These are phyloP conservation scores for Recurvomyces mirabilis DNA, from an alignment of 495 filamentous ascomycete species.

Conservation along the genomic window DNA sequence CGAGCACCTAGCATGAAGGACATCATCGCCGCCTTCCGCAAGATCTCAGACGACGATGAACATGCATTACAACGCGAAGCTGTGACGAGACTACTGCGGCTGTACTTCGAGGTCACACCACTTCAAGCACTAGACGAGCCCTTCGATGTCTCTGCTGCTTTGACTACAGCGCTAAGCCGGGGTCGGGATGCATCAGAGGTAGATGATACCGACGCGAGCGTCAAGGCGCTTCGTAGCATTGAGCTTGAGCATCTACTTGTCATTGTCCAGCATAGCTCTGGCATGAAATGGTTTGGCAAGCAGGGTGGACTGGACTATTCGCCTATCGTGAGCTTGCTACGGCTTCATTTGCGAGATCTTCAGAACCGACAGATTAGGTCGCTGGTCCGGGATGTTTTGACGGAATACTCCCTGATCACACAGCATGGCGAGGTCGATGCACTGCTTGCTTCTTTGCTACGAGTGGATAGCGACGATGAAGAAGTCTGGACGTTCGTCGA, in stretches of 20 bases:
- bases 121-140: slow-evolving; percentile 68
- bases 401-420: slow-evolving; percentile 14
- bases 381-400: slow-evolving; percentile 6
- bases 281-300: slow-evolving; percentile 70
- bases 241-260: slow-evolving; percentile 65
- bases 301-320: slow-evolving; percentile 44
- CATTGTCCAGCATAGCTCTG: slow-evolving; percentile 64
- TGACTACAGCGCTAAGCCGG: slow-evolving; percentile 53
- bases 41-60: slow-evolving; percentile 42
- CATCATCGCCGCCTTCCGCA: slow-evolving; percentile 55
- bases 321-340: slow-evolving; percentile 54
- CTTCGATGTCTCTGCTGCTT: slow-evolving; percentile 68
- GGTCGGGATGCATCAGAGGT: too few relatives aligned
- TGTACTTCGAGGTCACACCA: slow-evolving; percentile 74
- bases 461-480: slow-evolving; percentile 4
- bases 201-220: slow-evolving; percentile 27
- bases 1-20: slow-evolving; percentile 70
- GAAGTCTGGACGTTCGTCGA: slow-evolving; percentile 41
- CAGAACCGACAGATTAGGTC: slow-evolving; percentile 1
- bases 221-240: slow-evolving; percentile 43
- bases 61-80: slow-evolving; percentile 71
- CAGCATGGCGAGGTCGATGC: slow-evolving; percentile 37
- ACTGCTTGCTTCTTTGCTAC: slow-evolving; percentile 41
- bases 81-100: slow-evolving; percentile 56
- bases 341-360: slow-evolving; percentile 22